Evolutionary conservation across 2,329 filamentous ascomycete species (phyloP), one percentile per base, ranked within the genome.

Genomic region (Rosellinia necatrix): DNA sequence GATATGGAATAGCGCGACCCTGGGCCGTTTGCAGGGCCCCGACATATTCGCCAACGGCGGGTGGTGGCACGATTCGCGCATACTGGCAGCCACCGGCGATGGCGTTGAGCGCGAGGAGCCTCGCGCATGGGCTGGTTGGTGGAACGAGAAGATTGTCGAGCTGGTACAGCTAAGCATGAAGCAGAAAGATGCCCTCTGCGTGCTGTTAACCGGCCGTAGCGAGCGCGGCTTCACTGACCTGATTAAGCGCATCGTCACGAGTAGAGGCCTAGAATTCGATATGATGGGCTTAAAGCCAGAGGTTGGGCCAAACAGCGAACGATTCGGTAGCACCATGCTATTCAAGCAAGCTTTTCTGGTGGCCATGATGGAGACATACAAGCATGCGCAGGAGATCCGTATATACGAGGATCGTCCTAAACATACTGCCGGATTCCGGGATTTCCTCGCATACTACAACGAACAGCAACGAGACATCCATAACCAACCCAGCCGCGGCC

Each of bases 31-130:
- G 9, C 86, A 89, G 58, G 86, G 81, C 42, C 87, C 89, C 62
- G 89, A 96, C 62, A 80, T 83, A 49, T 90, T 97, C 65, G 77
- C 86, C 59, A 89, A 88, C 64, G 93, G 92, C 63, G 92, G 93
- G 60, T 99, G 94, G 94, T 99, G 94, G 94, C 94, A 99, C 74
- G 92, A 97, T 69, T 83, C 85, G 38, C 85, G 85, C 61, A 92
- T 99, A 60, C 85, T 99, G 21, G 85, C 88, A 9, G 87, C 92
- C 2, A 96, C 92, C 1, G 94, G 94, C 49, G 83, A 91, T 54
- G 94, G 94, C 13, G 71, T 88, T 5, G 90, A 91, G 48, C 84
- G 83, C 54, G 94, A 97, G 74, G 92, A 97, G 72, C 78, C 82
- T 37, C 85, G 86, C 21, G 92, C 84, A 8, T 99, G 93, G 93